Percentiles rank a stretch among this genome's conserved stretches.
These are phyloP conservation scores for Apiospora koreana DNA, from an alignment of 2,329 filamentous ascomycete genomes.

Conservation along the genomic window DNA sequence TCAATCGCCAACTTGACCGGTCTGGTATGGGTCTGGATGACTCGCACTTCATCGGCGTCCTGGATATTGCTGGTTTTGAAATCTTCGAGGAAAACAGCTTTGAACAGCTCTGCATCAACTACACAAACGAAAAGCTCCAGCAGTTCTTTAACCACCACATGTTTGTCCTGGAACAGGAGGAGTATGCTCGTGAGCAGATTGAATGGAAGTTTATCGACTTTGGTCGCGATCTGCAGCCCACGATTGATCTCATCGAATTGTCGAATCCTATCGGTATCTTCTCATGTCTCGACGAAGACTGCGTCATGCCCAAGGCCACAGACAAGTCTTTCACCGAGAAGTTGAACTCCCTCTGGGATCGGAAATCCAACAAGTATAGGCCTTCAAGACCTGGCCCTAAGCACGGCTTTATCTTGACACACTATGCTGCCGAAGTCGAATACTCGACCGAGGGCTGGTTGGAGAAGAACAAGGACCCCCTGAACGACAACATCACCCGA, in stretches of 20 bases:
- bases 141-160: slow-evolving; percentile 99
- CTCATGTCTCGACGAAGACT: slow-evolving; percentile 96
- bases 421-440: slow-evolving; percentile 97
- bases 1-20: slow-evolving; percentile 91
- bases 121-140: slow-evolving; percentile 98
- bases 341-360: slow-evolving; percentile 94
- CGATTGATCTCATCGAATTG: slow-evolving; percentile 94
- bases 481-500: slow-evolving; percentile 95
- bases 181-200: slow-evolving; percentile 95
- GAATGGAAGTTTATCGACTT: slow-evolving; percentile 99
- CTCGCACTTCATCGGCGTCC: slow-evolving; percentile 92
- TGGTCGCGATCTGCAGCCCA: slow-evolving; percentile 93
- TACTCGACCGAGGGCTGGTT: slow-evolving; percentile 95
- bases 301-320: slow-evolving; percentile 97
- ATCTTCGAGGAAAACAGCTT: slow-evolving; percentile 99
- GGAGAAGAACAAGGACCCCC: slow-evolving; percentile 97
- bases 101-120: slow-evolving; percentile 98
- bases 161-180: slow-evolving; percentile 98
- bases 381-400: slow-evolving; percentile 71
- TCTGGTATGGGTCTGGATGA: slow-evolving; percentile 81
- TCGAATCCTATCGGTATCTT: slow-evolving; percentile 98
- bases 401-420: slow-evolving; percentile 93
- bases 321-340: slow-evolving; percentile 98
- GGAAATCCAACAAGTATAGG: slow-evolving; percentile 91
- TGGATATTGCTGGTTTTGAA: slow-evolving; percentile 98